A percentile compares a stretch with the other conserved stretches of the same genome.
phyloP scores from a whole-genome alignment of 2,329 filamentous ascomycete species.

The Huntiella abstrusa region DNA sequence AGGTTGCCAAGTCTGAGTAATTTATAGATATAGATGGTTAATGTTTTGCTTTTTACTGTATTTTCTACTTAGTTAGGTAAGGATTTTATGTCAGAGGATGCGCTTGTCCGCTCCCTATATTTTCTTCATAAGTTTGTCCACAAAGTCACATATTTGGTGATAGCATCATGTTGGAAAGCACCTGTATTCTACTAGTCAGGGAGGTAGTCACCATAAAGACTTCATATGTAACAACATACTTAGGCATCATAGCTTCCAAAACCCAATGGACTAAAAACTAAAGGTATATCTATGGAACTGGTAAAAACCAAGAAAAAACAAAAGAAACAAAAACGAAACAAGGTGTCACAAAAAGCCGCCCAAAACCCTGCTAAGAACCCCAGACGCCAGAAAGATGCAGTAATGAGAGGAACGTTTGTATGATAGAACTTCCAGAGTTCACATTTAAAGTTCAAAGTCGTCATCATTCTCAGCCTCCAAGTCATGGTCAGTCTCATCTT shows the following conservation, averaged over 20 bases:
- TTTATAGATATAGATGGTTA: background rate
- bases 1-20: constrained; percentile 21
- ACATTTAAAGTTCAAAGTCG: constrained; percentile 1
- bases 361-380: too few species aligned
- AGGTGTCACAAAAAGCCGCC: too few species aligned
- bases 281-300: background rate
- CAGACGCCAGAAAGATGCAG: too few species aligned
- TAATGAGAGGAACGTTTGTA: too few species aligned
- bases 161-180: too few species aligned
- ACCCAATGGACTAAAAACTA: background rate
- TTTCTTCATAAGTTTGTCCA: background rate
- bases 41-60: background rate
- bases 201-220: too few species aligned
- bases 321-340: background rate
- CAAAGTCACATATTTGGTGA: too few species aligned
- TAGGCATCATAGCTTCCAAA: background rate
- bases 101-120: background rate
- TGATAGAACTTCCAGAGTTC: background rate
- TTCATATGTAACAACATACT: too few species aligned
- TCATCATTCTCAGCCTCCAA: background rate
- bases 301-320: background rate
- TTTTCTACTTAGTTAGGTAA: background rate
- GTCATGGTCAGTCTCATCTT: background rate
- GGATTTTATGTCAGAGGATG: background rate
- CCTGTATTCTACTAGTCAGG: too few species aligned